Evolutionary conservation across 805 yeast genomes (phyloP), one percentile per base, ranked within the genome.

Genomic region (Metschnikowia dekortorum): DNA sequence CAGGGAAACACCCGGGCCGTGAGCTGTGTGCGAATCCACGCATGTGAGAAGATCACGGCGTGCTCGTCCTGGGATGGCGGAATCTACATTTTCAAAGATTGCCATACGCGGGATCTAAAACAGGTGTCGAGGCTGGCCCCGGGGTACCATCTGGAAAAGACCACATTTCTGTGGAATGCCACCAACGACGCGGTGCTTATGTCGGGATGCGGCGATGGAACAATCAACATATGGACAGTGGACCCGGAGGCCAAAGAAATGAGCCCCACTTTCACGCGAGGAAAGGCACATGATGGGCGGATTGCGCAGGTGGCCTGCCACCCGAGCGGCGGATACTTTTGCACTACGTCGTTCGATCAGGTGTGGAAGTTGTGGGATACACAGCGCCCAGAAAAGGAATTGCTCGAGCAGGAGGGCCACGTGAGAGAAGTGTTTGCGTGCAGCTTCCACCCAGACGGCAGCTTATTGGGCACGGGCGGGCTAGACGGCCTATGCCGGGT

Each of bases 341-440:
- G 83, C 0, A 77, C 88, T 9, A 85, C 96, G 0, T 90, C 97
- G 0, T 84, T 78, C 60, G 97, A 92, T 66, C 75, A 75, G 55
- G 88, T 96, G 0, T 92, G 97, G 97, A 78, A 89, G 53, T 64
- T 89, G 2, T 91, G 96, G 96, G 97, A 92, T 64, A 55, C 82
- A 0, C 67, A 69, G 10, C 77, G 73, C 4, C 64, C 66, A 13
- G 61, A 58, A 10, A 47, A 40, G 8, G 58, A 82, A 47, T 60
- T 92, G 6, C 69, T 80, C 38, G 72, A 80, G 51, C 98, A 92
- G 64, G 96, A 89, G 61, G 97, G 97, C 0, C 97, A 92, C 62
- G 70, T 87, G 1, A 84, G 82, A 58, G 94, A 83, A 50, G 83
- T 90, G 0, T 82, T 79, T 52, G 61, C 82, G 0, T 64, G 87